These are phyloP conservation scores for Phytophthora boehmeriae DNA, from an alignment of 352 stramenopile genomes.

Conservation along the genomic window DNA sequence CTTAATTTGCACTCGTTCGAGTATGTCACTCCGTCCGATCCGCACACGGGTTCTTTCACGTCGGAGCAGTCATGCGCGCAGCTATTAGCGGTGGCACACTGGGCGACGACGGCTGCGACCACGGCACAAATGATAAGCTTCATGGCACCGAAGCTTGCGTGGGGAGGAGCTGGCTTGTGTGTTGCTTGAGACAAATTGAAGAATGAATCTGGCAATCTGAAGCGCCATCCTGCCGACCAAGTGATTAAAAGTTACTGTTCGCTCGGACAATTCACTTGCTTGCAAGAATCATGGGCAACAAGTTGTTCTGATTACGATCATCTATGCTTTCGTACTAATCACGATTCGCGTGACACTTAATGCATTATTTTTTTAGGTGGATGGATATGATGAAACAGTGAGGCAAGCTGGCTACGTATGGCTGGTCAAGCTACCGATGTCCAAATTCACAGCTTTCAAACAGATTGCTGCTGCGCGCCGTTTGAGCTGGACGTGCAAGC, in stretches of 20 bases:
- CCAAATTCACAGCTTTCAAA: no score
- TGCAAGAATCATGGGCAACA: no score
- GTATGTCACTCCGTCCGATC: slow-evolving; percentile 55
- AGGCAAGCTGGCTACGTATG: no score
- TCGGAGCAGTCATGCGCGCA: slow-evolving; percentile 27
- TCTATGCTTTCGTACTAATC: no score
- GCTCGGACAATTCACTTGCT: no score
- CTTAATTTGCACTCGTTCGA: slow-evolving; percentile 38
- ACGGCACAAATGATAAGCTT: slow-evolving; percentile 17
- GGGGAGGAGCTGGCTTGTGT: not conserved
- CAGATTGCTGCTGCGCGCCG: not conserved
- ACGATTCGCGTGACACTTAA: no score
- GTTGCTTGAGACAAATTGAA: slow-evolving; percentile 3
- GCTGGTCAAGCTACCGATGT: no score
- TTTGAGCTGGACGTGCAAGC: not conserved
- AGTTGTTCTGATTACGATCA: no score
- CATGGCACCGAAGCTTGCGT: slow-evolving; percentile 10
- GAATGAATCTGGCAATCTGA: slow-evolving; percentile 14
- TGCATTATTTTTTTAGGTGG: no score
- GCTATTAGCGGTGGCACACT: not conserved
- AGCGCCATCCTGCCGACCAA: not conserved
- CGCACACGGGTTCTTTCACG: slow-evolving; percentile 39
- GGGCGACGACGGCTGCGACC: slow-evolving; percentile 11
- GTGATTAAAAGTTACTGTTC: no score
- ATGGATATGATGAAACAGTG: no score